phyloP scores from a whole-genome alignment of 306 rosid genomes.

The Leucaena leucocephala region DNA sequence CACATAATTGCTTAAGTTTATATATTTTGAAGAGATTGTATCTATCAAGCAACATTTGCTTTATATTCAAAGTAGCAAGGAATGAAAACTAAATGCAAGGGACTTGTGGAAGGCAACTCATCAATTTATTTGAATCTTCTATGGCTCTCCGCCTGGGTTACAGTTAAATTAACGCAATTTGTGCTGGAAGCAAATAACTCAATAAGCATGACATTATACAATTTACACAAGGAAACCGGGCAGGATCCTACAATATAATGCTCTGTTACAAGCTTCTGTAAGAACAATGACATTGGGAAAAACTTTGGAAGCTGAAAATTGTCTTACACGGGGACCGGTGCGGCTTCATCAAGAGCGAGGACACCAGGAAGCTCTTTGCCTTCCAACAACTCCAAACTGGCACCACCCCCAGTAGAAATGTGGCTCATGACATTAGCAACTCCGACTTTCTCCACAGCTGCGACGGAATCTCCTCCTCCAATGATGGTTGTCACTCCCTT shows the following conservation, averaged over 20 bases:
- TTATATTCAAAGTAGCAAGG: conserved; percentile 7
- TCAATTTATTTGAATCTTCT: conserved; percentile 48
- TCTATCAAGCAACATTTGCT: neutral
- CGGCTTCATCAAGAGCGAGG: conserved; percentile 90
- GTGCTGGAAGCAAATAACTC: conserved; percentile 46
- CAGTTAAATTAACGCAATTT: conserved; percentile 43
- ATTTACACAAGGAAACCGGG: conserved; percentile 58
- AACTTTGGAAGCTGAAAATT: conserved; percentile 36
- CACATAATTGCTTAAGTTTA: no score
- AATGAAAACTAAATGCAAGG: neutral
- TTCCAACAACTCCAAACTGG: conserved; percentile 97
- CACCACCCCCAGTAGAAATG: conserved; percentile 99
- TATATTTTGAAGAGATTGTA: no score
- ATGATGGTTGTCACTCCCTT: conserved; percentile 98
- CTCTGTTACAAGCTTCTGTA: conserved; percentile 55
- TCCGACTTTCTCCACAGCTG: conserved; percentile 99
- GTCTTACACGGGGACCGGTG: conserved; percentile 75
- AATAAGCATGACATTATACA: conserved; percentile 39
- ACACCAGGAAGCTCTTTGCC: conserved; percentile 99
- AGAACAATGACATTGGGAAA: conserved; percentile 40
- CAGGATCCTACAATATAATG: conserved; percentile 50
- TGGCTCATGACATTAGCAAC: conserved; percentile 96
- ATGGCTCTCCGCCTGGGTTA: conserved; percentile 49
- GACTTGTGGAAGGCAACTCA: conserved; percentile 28
- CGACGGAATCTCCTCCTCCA: conserved; percentile 99